Percentiles rank a stretch among this genome's conserved stretches.
phyloP scores from a whole-genome alignment of 2,329 filamentous ascomycete genomes.

The Coniochaeta hoffmannii region DNA sequence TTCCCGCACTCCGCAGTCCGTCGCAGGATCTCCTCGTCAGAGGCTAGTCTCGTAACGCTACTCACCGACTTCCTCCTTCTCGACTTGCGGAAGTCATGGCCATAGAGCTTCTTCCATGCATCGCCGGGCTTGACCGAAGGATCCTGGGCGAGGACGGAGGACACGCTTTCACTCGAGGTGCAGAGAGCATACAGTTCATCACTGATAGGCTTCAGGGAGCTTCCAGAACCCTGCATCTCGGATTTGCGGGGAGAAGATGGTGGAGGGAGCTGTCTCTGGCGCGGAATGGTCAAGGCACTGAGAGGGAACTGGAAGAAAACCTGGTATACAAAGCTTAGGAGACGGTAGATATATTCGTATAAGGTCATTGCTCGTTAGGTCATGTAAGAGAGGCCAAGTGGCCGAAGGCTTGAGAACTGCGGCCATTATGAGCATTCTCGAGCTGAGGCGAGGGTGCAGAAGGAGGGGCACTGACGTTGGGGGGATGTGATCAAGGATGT shows the following conservation, averaged over 20 bases:
- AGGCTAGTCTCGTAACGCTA: not conserved
- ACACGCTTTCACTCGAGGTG: constrained; percentile 46
- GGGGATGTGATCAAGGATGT: not conserved
- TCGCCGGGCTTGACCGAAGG: constrained; percentile 44
- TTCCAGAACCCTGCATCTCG: constrained; percentile 1
- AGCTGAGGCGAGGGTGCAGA: not conserved
- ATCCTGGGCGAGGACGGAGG: constrained; percentile 45
- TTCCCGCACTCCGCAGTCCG: constrained; percentile 54
- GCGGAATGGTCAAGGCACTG: constrained; percentile 18
- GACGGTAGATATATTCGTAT: constrained; percentile 1
- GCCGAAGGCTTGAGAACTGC: not conserved
- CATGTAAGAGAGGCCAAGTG: not conserved
- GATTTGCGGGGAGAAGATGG: not conserved
- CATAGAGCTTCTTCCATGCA: constrained; percentile 50
- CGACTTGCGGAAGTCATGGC: constrained; percentile 14
- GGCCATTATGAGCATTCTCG: not conserved
- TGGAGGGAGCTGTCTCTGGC: constrained; percentile 11
- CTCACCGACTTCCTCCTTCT: constrained; percentile 9
- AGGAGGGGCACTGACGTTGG: not conserved
- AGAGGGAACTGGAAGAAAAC: constrained; percentile 21
- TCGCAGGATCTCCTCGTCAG: constrained; percentile 35
- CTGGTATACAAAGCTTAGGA: constrained; percentile 16
- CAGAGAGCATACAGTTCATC: constrained; percentile 45
- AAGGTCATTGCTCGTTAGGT: constrained; percentile 4
- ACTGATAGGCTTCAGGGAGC: constrained; percentile 22